Percentiles rank a stretch among this genome's conserved stretches.
Evolutionary conservation across 257 asterid genomes (phyloP).

Genomic region (Solanum bulbocastanum): DNA sequence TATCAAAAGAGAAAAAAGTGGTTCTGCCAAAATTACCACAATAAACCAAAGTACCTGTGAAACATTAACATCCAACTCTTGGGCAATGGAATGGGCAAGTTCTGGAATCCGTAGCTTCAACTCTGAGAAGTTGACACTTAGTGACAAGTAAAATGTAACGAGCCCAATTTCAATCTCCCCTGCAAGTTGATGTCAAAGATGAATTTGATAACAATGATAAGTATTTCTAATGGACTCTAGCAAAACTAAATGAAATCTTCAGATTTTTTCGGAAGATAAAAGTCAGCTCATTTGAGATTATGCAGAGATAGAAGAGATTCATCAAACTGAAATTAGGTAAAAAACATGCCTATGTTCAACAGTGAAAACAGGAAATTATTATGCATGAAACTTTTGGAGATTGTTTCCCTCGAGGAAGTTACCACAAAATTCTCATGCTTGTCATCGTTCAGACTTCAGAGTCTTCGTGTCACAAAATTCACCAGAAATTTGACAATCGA

Average conservation of each 20-base stretch:
- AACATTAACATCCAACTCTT: conserved; percentile 45
- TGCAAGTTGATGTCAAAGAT: conserved; percentile 27
- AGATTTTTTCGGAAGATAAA: background rate
- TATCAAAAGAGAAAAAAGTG: background rate
- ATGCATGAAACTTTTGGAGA: background rate
- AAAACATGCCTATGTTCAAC: background rate
- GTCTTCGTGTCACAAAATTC: background rate
- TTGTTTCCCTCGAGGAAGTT: background rate
- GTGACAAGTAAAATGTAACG: conserved; percentile 55
- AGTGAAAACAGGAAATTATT: background rate
- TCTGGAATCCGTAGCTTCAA: conserved; percentile 74
- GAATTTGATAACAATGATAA: background rate
- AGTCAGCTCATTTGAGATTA: background rate
- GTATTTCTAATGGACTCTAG: background rate
- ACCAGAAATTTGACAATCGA: background rate
- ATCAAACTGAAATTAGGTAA: background rate
- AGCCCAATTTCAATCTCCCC: conserved; percentile 43
- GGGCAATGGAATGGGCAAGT: conserved; percentile 48
- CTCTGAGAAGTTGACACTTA: conserved; percentile 45
- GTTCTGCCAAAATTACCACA: background rate
- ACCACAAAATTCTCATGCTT: background rate
- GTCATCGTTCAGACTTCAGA: background rate
- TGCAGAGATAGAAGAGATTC: background rate
- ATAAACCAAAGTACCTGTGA: conserved; percentile 57
- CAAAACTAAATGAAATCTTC: background rate